Evolutionary conservation across 805 yeast genomes (phyloP).

Genomic region (Metschnikowia colocasiae): DNA sequence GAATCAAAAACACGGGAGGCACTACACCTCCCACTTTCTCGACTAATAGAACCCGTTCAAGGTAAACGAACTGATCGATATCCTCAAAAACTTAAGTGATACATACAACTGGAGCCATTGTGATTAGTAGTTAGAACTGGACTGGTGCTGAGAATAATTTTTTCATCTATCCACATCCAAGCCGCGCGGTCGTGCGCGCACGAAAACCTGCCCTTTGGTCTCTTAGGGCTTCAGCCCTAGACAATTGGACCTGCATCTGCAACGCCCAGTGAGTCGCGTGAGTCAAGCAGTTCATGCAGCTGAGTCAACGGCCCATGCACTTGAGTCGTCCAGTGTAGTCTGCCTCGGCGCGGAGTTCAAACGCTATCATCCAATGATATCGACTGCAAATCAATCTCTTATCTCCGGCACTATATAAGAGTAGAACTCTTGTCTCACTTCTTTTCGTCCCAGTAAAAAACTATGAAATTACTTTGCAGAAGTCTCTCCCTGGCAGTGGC

Average conservation of each 20-base stretch:
- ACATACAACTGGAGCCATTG: conserved; percentile 94
- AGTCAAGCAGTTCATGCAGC: conserved; percentile 1
- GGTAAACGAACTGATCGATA: conserved; percentile 33
- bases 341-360: not conserved
- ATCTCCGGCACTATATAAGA: not conserved
- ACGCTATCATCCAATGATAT: not conserved
- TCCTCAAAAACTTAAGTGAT: conserved; percentile 23
- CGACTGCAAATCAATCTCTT: not conserved
- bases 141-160: conserved; percentile 1
- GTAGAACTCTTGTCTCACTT: not conserved
- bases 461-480: not conserved
- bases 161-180: not conserved
- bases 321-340: not conserved
- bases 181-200: conserved; percentile 8
- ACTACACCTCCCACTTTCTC: not conserved
- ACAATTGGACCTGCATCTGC: not conserved
- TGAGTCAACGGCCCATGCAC: conserved; percentile 4
- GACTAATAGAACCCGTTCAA: conserved; percentile 27
- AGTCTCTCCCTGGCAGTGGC: not conserved
- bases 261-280: not conserved
- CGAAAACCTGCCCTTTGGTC: not conserved
- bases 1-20: conserved; percentile 3
- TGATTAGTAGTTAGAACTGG: conserved; percentile 16
- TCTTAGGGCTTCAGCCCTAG: conserved; percentile 13
- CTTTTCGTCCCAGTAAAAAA: not conserved